Conservation (phyloP, 257 asterid species). For the Nicotiana otophora region DNA sequence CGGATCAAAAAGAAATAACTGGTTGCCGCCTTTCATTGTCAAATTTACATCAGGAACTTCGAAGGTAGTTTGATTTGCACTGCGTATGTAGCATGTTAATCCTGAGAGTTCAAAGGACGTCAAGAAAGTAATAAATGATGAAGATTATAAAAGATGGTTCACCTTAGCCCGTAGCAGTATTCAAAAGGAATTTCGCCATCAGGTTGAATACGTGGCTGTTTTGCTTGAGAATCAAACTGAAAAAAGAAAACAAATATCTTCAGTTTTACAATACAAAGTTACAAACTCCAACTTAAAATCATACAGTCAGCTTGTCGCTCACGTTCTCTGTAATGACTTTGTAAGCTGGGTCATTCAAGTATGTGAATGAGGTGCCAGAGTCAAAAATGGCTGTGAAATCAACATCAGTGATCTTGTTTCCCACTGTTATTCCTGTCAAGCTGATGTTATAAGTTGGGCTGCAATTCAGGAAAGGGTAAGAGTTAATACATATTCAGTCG, state of each 20-base stretch:
- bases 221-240: conserved; percentile 61
- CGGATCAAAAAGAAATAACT: conserved; percentile 41
- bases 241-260: conserved; percentile 11
- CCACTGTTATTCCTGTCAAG: conserved; percentile 66
- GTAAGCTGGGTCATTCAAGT: conserved; percentile 78
- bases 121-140: background rate
- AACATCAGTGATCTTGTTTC: conserved; percentile 35
- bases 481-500: background rate
- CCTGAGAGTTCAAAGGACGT: background rate
- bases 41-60: conserved; percentile 57
- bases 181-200: conserved; percentile 48
- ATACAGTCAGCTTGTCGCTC: conserved; percentile 24
- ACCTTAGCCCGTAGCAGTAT: conserved; percentile 75
- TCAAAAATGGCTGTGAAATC: conserved; percentile 70
- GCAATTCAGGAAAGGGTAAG: conserved; percentile 8
- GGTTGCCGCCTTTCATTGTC: conserved; percentile 77
- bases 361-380: conserved; percentile 95
- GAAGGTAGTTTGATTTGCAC: conserved; percentile 46
- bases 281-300: background rate
- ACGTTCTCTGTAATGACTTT: conserved; percentile 50
- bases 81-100: conserved; percentile 29
- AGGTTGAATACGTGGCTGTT: conserved; percentile 53
- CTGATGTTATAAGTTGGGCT: conserved; percentile 79
- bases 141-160: background rate
- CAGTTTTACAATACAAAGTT: background rate